Evolutionary conservation across 495 filamentous ascomycete genomes (phyloP), one percentile per base, ranked within the genome.

Genomic region (Penicillium simplicissimum): DNA sequence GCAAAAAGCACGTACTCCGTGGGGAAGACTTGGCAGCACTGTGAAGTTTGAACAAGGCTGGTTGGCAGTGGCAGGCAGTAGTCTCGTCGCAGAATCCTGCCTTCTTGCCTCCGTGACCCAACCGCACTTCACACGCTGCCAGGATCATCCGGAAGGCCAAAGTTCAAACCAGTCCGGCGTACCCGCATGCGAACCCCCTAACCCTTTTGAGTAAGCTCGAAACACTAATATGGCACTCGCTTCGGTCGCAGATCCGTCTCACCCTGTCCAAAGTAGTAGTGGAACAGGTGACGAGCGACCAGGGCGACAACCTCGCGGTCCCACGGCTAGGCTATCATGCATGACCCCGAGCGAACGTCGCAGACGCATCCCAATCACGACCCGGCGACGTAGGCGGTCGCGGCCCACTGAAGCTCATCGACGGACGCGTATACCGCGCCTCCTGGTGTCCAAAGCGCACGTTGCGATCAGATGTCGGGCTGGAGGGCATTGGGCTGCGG

Each of bases 391-490:
- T 78, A 14, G 82, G 84, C 10, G 84, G 78, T 48, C 81, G 77
- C 5, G 86, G 86, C 4, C 76, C 77, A 0, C 84, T 87, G 69
- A 88, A 88, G 60, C 84, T 87, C 72, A 83, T 75, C 8, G 79
- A 79, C 0, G 86, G 86, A 38, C 76, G 82, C 17, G 74, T 73
- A 66, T 88, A 88, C 47, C 78, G 72, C 1, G 81, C 79, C 45
- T 87, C 83, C 15, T 78, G 49, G 49, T 52, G 51, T 19, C 51
- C 51, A 13, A 35, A 53, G n/a, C 23, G 51, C 51, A 34, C 51
- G 21, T 36, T 53, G 17, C 51, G 51, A 4, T 53, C 51, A 13
- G 33, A 53, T 3, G 51, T 53, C n/a, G 33, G 31, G 34, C 51
- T 53, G 13, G 51, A 19, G 14, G 15, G 7, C 33, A 36, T 36